A percentile compares a stretch with the other conserved stretches of the same genome.
Evolutionary conservation across 2,329 filamentous ascomycete species (phyloP).

Genomic region (Colletotrichum liriopes): DNA sequence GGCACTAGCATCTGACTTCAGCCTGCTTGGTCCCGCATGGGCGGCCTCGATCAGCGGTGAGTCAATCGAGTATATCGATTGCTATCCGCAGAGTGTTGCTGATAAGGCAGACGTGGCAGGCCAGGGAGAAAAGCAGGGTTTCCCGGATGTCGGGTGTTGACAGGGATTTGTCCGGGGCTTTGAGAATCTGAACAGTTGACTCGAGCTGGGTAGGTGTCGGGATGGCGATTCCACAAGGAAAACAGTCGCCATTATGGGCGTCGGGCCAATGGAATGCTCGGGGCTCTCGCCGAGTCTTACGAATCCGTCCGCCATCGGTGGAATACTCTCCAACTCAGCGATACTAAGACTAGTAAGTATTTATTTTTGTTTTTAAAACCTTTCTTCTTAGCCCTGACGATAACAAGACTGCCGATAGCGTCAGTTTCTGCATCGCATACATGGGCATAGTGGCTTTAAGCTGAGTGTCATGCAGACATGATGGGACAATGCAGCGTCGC

Average conservation of each 20-base stretch:
- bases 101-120: conserved; percentile 12
- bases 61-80: conserved; percentile 17
- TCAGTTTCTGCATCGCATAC: neutral
- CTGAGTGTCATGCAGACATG: neutral
- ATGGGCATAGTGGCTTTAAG: neutral
- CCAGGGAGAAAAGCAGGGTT: conserved; percentile 5
- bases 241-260: neutral
- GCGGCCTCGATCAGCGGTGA: conserved; percentile 29
- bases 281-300: neutral
- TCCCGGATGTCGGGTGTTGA: neutral
- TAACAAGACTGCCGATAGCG: neutral
- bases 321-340: neutral
- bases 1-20: neutral
- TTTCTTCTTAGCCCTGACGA: neutral
- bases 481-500: conserved; percentile 15
- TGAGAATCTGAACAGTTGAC: neutral
- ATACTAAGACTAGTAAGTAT: neutral
- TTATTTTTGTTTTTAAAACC: neutral
- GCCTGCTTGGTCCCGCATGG: conserved; percentile 1
- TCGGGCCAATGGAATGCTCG: conserved; percentile 9
- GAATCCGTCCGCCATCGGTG: neutral
- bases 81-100: neutral
- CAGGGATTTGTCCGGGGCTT: conserved; percentile 1
- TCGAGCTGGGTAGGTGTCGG: neutral
- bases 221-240: conserved; percentile 20